Base-by-base conservation (phyloP, 179 eudicot species). In the Silene vulgaris region DNA sequence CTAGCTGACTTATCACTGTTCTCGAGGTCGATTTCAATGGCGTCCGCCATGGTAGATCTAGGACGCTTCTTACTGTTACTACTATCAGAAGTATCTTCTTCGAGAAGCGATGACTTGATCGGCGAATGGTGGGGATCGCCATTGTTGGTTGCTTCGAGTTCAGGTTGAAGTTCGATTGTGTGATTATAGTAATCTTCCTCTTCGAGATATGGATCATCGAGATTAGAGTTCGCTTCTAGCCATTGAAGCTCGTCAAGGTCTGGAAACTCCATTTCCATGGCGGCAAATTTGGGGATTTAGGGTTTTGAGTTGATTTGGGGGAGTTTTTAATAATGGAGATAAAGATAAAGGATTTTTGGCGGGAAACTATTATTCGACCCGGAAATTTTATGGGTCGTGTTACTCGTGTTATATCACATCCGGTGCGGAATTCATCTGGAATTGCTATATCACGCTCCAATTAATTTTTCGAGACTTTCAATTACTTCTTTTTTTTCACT, bases 201-300 rank as follows among this genome's bases (percentile, higher is more conserved):
- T 4, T 72, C 64, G 74, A 72, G 64, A 20, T 54, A 48, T n/a
- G 57, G 75, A 57, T 72, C 75, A 1, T 29, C 50, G 65, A 57
- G 64, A 17, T 82, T 72, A n/a, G 88, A 82, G 77, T 89, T 86
- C 70, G 93, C 80, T 84, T 94, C 98, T 30, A 94, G 90, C 96
- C 92, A 94, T 69, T 90, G 84, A 66, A 92, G 96, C 88, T 94
- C 98, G 21, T 90, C 96, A 3, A 86, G 48, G 60, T 82, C 87
- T 19, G 96, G 96, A 76, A 86, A 78, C 40, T 91, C 92, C 92
- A 91, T 91, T 54, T 72, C 63, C 64, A 72, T 72, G 75, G 50
- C 64, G 4, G 65, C 21, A 29, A 29, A 8, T 40, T 68, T 17
- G 43, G 20, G 19, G 16, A 13, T 52, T n/a, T 29, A 54, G 64